A percentile compares a stretch with the other conserved stretches of the same genome.
phyloP scores from a whole-genome alignment of 2,329 filamentous ascomycete species.

The Coniochaeta hoffmannii region DNA sequence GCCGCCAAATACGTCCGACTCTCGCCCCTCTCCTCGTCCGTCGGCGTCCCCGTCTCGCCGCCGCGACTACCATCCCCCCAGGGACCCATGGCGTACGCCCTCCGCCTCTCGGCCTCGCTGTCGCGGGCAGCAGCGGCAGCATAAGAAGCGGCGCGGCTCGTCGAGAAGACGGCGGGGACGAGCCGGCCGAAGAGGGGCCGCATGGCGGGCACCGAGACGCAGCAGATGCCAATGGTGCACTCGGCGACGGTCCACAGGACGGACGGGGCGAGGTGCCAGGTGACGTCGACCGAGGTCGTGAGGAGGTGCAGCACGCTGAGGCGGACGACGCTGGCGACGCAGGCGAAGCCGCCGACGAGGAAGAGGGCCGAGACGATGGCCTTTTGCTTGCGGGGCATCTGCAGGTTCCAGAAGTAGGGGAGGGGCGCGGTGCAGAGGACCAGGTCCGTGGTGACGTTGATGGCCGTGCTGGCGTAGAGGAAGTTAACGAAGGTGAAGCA shows the following conservation, averaged over 20 bases:
- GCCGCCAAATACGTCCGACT: neutral
- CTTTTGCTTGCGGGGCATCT: conserved; percentile 17
- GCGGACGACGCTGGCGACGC: conserved; percentile 16
- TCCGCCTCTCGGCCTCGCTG: neutral
- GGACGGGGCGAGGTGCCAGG: conserved; percentile 18
- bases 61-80: neutral
- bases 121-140: neutral
- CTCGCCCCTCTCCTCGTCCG: neutral
- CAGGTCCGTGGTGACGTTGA: conserved; percentile 21
- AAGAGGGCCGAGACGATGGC: conserved; percentile 20
- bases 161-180: neutral
- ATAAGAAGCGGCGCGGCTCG: neutral
- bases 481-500: conserved; percentile 20
- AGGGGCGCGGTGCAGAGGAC: conserved; percentile 21
- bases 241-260: conserved; percentile 25
- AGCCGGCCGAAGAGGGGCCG: conserved; percentile 14
- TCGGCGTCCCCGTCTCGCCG: neutral
- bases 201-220: conserved; percentile 24
- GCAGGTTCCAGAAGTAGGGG: conserved; percentile 20
- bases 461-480: conserved; percentile 18
- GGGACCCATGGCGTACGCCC: neutral
- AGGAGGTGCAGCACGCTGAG: conserved; percentile 17
- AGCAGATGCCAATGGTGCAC: conserved; percentile 23
- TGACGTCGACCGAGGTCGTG: conserved; percentile 16
- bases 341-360: conserved; percentile 20